A percentile compares a stretch with the other conserved stretches of the same genome.
Evolutionary conservation across 495 filamentous ascomycete genomes (phyloP).

Genomic region (Neurospora cerealis): DNA sequence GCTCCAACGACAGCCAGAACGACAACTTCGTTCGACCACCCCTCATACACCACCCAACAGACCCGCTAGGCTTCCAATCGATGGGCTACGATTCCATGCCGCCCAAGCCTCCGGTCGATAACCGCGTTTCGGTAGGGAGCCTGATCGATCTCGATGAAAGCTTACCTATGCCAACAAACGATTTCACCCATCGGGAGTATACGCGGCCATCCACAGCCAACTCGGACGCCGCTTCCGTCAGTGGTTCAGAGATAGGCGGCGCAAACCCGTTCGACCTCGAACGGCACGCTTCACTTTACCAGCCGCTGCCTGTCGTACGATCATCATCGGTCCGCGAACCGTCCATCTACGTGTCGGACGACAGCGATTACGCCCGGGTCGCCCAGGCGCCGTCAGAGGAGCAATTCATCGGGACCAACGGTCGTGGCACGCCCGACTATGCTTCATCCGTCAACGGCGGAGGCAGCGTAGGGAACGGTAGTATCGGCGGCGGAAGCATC

Average conservation of each 20-base stretch:
- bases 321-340: constrained; percentile 30
- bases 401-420: constrained; percentile 3
- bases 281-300: constrained; percentile 42
- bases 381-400: constrained; percentile 6
- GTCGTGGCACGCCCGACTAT: background rate
- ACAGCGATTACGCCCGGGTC: constrained; percentile 30
- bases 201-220: constrained; percentile 43
- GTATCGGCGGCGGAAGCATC: background rate
- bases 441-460: background rate
- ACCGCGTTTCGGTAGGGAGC: constrained; percentile 33
- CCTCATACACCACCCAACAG: constrained; percentile 40
- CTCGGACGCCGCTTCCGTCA: constrained; percentile 37
- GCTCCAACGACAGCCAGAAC: constrained; percentile 1
- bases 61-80: constrained; percentile 34
- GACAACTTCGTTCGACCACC: constrained; percentile 28
- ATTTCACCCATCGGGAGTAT: constrained; percentile 13
- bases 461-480: background rate
- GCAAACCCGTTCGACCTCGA: constrained; percentile 46
- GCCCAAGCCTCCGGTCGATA: constrained; percentile 12
- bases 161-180: constrained; percentile 19
- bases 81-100: constrained; percentile 29
- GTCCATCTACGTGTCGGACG: constrained; percentile 43
- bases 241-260: constrained; percentile 36
- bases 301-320: constrained; percentile 11
- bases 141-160: constrained; percentile 45